Evolutionary conservation across 2,329 filamentous ascomycete genomes (phyloP).

Genomic region (Microcyclospora tardicrescens): DNA sequence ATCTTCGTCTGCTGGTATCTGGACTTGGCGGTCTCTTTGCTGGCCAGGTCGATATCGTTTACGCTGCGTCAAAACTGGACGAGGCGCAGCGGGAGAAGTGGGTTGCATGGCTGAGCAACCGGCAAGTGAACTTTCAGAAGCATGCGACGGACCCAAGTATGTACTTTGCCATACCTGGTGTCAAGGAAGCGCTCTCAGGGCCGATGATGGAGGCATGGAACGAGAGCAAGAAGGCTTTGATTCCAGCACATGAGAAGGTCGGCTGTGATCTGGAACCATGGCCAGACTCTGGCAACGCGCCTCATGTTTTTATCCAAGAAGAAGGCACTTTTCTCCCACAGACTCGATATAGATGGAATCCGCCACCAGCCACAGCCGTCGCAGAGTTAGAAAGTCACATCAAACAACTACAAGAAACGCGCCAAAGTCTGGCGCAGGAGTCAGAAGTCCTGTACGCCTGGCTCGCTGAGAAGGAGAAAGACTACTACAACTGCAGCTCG

Average conservation of each 20-base stretch:
- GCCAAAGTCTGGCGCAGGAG: slow-evolving; percentile 4
- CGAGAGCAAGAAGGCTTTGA: not conserved
- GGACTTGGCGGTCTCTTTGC: not conserved
- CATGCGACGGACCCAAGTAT: not conserved
- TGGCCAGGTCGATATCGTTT: not conserved
- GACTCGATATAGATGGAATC: not conserved
- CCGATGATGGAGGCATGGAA: not conserved
- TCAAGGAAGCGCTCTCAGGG: not conserved
- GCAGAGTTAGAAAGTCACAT: slow-evolving; percentile 1
- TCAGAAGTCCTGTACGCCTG: slow-evolving; percentile 8
- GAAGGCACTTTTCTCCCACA: no score
- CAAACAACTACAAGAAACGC: slow-evolving; percentile 1
- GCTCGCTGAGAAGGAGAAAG: slow-evolving; percentile 8
- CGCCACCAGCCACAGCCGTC: not conserved
- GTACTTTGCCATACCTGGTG: not conserved
- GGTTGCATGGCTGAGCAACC: no score
- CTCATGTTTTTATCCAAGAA: no score
- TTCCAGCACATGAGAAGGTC: not conserved
- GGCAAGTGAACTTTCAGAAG: not conserved
- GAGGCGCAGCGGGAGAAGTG: not conserved
- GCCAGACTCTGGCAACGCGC: not conserved
- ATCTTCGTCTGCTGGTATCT: no score
- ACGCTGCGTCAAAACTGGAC: not conserved
- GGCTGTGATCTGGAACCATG: not conserved
- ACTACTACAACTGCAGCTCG: slow-evolving; percentile 1